These are phyloP conservation scores for Quillaja saponaria DNA, from an alignment of 306 rosid species.

Conservation along the genomic window DNA sequence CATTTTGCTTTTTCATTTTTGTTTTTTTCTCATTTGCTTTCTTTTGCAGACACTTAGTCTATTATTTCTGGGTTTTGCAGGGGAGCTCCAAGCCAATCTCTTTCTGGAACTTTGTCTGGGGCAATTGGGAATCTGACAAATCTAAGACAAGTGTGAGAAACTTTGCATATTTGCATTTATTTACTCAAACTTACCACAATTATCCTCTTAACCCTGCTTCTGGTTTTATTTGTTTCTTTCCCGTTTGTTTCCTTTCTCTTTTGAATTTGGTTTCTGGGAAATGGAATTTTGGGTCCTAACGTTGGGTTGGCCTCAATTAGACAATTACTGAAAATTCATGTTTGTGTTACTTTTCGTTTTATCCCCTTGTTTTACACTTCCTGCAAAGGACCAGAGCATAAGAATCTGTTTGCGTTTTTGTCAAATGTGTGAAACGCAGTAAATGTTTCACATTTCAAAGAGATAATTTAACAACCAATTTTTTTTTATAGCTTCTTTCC, in stretches of 20 bases:
- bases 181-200: not conserved
- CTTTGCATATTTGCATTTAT: not conserved
- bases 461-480: not conserved
- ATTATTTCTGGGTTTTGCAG: slow-evolving; percentile 39
- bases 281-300: not conserved
- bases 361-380: slow-evolving; percentile 11
- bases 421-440: slow-evolving; percentile 16
- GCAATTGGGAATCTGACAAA: slow-evolving; percentile 78
- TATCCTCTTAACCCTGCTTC: no score
- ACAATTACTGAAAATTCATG: not conserved
- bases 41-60: not conserved
- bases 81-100: slow-evolving; percentile 94
- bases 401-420: slow-evolving; percentile 20
- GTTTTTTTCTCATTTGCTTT: not conserved
- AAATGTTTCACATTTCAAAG: not conserved
- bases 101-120: slow-evolving; percentile 75
- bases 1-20: not conserved
- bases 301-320: slow-evolving; percentile 5
- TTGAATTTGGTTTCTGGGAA: slow-evolving; percentile 12
- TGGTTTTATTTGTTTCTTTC: not conserved
- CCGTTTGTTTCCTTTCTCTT: not conserved
- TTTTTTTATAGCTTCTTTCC: not conserved
- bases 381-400: slow-evolving; percentile 9
- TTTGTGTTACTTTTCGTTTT: not conserved
- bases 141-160: slow-evolving; percentile 84